These are phyloP conservation scores for Rusavskia elegans DNA, from an alignment of 495 filamentous ascomycete genomes.

Conservation along the genomic window DNA sequence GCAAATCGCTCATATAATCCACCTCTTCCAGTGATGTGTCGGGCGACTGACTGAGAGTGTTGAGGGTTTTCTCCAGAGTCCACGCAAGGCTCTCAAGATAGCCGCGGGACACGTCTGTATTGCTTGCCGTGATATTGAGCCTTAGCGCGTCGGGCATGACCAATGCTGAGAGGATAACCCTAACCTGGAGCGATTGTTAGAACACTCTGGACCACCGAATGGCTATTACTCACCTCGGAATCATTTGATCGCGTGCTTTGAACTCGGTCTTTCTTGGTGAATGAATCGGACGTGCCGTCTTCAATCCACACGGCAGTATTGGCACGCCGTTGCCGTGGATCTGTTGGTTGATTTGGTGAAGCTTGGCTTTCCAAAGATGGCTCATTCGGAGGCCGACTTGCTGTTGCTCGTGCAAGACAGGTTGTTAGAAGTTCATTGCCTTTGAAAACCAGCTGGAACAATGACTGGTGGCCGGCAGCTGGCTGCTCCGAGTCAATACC, in stretches of 20 bases:
- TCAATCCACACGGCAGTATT: no score
- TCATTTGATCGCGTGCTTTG: no score
- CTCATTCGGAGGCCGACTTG: no score
- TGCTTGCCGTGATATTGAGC: neutral
- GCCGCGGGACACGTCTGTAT: neutral
- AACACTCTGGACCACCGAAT: no score
- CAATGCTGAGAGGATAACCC: neutral
- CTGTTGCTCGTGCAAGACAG: neutral
- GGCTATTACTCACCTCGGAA: no score
- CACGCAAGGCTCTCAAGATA: conserved; percentile 5
- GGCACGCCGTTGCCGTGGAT: no score
- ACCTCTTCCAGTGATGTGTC: neutral
- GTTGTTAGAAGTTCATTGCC: neutral
- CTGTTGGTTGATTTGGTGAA: no score
- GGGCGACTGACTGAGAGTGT: neutral
- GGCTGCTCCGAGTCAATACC: neutral
- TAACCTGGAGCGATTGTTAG: neutral
- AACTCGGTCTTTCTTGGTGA: no score
- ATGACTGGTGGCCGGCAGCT: no score
- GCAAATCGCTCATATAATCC: conserved; percentile 2
- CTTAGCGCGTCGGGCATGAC: neutral
- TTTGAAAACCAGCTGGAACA: neutral
- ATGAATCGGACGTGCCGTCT: no score
- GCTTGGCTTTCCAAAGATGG: no score
- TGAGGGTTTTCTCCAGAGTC: conserved; percentile 1